phyloP scores from a whole-genome alignment of 306 rosid species.

The Potentilla sterilis region DNA sequence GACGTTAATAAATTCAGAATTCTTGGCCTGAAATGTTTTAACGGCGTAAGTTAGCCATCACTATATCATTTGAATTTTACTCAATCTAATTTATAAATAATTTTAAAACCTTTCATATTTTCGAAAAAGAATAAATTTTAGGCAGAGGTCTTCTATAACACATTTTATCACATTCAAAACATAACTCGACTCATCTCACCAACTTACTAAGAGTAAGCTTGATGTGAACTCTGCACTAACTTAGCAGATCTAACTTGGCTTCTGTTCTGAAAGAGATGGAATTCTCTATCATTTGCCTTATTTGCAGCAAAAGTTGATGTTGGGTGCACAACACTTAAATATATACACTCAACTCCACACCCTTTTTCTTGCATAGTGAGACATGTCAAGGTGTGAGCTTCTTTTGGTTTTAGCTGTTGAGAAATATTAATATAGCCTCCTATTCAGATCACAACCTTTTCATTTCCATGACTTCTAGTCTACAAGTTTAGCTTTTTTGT shows the following conservation, averaged over 20 bases:
- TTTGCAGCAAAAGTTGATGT: not conserved
- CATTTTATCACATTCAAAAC: not conserved
- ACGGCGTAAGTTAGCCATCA: too few species aligned
- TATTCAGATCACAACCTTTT: slow-evolving; percentile 22
- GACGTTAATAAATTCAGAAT: not conserved
- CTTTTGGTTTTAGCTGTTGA: not conserved
- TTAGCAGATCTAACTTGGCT: not conserved
- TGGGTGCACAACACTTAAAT: not conserved
- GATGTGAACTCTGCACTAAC: not conserved
- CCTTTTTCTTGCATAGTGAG: slow-evolving; percentile 18
- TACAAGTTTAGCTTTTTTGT: not conserved
- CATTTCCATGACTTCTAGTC: slow-evolving; percentile 5
- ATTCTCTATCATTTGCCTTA: slow-evolving; percentile 4
- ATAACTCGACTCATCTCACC: not conserved
- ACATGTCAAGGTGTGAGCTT: not conserved
- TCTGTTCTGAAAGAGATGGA: not conserved
- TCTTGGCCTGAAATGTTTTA: too few species aligned
- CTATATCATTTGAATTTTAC: too few species aligned
- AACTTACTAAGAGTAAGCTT: not conserved
- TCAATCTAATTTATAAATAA: too few species aligned
- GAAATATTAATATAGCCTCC: not conserved
- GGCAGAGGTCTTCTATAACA: too few species aligned
- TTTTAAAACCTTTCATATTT: too few species aligned
- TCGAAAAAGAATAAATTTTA: too few species aligned
- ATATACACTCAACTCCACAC: not conserved